Base-by-base conservation (phyloP, 1,139 yeast species). In the Suhomyces anneliseae region DNA sequence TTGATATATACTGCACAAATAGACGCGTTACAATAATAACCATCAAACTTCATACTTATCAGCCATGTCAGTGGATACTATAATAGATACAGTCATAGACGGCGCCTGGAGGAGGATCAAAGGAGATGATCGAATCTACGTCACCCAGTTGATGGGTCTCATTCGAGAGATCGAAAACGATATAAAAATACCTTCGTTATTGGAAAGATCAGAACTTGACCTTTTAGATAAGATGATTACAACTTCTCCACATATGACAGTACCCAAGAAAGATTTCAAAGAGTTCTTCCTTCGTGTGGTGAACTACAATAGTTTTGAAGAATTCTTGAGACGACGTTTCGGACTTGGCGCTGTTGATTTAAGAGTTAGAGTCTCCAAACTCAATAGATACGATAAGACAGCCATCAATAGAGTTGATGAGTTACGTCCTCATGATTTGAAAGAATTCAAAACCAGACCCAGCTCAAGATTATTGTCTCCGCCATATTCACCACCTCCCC, bases 271-370 rank as follows among this genome's bases (percentile, higher is more conserved):
- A 5, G 75, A 70, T 34, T 57, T 70, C 27, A 53, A 54, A 40
- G 57, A 55, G 33, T 72, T 74, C 49, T 40, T 74, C 11, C 53
- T 66, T 34, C 61, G 61, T 31, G 56, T 73, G 38, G 71, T 66
- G 2, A 60, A 60, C 6, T 54, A 55, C 34, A 35, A 49, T 9
- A 54, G 58, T 15, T 57, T 72, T 43, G 61, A 57, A 27, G 56
- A 50, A 31, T 65, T 70, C 38, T 50, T 73, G 8, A 47, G 48
- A 5, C 65, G 61, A 3, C 52, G 75, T 43, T 58, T 61, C 8
- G 59, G 62, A 2, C 46, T 66, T 8, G 49, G 60, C 1, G 44
- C 45, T 24, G 10, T 31, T 7, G 64, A 55, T 27, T 42, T 61
- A 12, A 41, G 34, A 11, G 32, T 29, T 29, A 29, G 32, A 29